Evolutionary conservation across 257 asterid species (phyloP).

Genomic region (Henckelia pumila): DNA sequence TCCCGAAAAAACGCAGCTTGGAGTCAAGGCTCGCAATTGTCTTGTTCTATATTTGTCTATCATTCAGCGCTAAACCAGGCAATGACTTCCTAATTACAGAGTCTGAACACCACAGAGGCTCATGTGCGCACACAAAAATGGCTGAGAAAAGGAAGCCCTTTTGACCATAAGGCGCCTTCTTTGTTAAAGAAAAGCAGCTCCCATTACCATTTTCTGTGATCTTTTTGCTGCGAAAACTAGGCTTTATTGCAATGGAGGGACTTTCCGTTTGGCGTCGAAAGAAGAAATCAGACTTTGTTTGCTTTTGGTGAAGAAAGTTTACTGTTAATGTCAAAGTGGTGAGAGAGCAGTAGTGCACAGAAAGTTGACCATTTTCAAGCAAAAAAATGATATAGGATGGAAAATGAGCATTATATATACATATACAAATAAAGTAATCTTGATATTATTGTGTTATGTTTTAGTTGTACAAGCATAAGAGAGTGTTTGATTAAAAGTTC

Average conservation of each 20-base stretch:
- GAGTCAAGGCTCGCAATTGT: slow-evolving; percentile 41
- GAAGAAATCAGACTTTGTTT: slow-evolving; percentile 31
- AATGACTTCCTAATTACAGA: slow-evolving; percentile 12
- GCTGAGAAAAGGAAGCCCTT: slow-evolving; percentile 38
- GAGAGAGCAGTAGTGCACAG: slow-evolving; percentile 23
- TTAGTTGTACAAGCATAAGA: no score
- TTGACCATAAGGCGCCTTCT: slow-evolving; percentile 41
- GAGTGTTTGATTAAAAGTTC: no score
- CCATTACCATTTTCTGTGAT: slow-evolving; percentile 24
- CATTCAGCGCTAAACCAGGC: slow-evolving; percentile 10
- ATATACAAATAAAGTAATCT: no score
- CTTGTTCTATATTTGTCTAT: slow-evolving; percentile 38
- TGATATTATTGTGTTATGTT: no score
- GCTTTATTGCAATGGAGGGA: slow-evolving; percentile 43
- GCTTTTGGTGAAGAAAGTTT: slow-evolving; percentile 36
- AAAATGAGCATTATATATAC: not conserved
- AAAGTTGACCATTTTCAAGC: slow-evolving; percentile 33
- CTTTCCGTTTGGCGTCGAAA: slow-evolving; percentile 43
- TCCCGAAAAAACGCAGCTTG: slow-evolving; percentile 31
- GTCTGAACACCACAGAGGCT: slow-evolving; percentile 31
- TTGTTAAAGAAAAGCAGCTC: slow-evolving; percentile 39
- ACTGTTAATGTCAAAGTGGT: slow-evolving; percentile 35
- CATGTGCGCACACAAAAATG: slow-evolving; percentile 34
- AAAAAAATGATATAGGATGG: slow-evolving; percentile 7
- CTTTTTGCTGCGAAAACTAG: slow-evolving; percentile 30